These are phyloP conservation scores for Solanum sejunctum DNA, from an alignment of 257 asterid genomes.

Conservation along the genomic window DNA sequence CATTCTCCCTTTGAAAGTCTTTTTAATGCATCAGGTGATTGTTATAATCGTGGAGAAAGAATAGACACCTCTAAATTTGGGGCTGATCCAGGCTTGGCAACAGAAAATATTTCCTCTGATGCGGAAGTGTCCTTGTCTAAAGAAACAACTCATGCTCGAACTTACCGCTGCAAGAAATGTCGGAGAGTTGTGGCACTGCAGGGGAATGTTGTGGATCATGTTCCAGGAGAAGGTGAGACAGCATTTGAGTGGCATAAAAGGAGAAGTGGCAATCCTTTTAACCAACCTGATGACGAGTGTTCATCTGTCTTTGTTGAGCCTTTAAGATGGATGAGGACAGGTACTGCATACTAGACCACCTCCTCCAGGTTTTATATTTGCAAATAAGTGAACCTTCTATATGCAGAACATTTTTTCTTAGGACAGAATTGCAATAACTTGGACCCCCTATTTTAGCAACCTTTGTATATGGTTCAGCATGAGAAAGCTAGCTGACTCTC, in stretches of 20 bases:
- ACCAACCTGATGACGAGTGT: slow-evolving; percentile 50
- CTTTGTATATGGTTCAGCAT: not conserved
- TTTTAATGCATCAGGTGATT: slow-evolving; percentile 43
- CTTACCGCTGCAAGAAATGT: slow-evolving; percentile 92
- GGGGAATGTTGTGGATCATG: slow-evolving; percentile 70
- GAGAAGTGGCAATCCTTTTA: slow-evolving; percentile 60
- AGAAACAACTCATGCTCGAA: slow-evolving; percentile 25
- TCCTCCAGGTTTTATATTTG: not conserved
- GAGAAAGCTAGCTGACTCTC: not conserved
- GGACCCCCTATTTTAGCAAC: not conserved
- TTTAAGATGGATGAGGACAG: slow-evolving; percentile 89
- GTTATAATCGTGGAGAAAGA: slow-evolving; percentile 84
- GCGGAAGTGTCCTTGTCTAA: slow-evolving; percentile 21
- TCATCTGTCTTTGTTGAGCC: slow-evolving; percentile 94
- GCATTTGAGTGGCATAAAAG: slow-evolving; percentile 83
- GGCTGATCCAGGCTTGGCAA: slow-evolving; percentile 70
- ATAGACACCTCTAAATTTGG: slow-evolving; percentile 64
- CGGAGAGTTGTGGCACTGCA: slow-evolving; percentile 77
- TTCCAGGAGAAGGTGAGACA: slow-evolving; percentile 89
- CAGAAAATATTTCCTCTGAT: slow-evolving; percentile 27
- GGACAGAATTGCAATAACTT: not conserved
- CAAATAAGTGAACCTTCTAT: not conserved
- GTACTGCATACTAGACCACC: slow-evolving; percentile 16
- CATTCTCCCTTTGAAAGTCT: not conserved
- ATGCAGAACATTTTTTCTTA: not conserved